Base-by-base conservation (phyloP, 345 rosid genomes). In the Eutrema yunnanense region DNA sequence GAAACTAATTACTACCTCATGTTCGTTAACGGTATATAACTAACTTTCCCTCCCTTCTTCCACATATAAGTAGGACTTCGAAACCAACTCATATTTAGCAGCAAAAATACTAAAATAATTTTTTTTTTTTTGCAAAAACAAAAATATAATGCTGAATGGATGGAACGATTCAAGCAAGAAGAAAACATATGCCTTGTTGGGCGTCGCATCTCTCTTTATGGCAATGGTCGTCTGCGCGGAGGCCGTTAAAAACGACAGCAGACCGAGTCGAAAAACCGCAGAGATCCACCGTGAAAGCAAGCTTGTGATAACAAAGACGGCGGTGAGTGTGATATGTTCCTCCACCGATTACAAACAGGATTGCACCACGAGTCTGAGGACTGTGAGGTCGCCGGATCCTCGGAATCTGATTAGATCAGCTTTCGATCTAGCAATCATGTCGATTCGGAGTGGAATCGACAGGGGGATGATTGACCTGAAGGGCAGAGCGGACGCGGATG, bases 291-390 rank as follows among this genome's bases (percentile, higher is more conserved):
- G 56, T 10, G 67, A 60, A 71, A 49, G 51, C 22, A 70, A 71
- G 55, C 67, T 77, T 2, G 0, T 77, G 27, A 42, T 77, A 60
- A 43, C 55, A 49, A 77, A 30, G 19, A 65, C 72, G 1, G 81
- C 87, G 0, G 73, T 89, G 19, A 67, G 57, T 38, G 57, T 84
- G 12, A 81, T 94, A 30, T 94, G 98, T 65, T 71, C 86, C 41
- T 84, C 90, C 2, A 84, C 91, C 1, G 94, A 87, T 64, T 89
- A 90, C 43, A 84, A 50, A 46, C 41, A 82, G 52, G 78, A 86
- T 0, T 90, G 98, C 47, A 74, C 74, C 22, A 19, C 38, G 1
- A 82, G 83, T 75, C 85, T 93, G 0, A 19, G 51, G 0, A 26
- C 69, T 0, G 82, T 81, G 0, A 85, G 80, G 74, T 65, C 81